phyloP scores from a whole-genome alignment of 495 filamentous ascomycete genomes.

The Diplogelasinospora grovesii region DNA sequence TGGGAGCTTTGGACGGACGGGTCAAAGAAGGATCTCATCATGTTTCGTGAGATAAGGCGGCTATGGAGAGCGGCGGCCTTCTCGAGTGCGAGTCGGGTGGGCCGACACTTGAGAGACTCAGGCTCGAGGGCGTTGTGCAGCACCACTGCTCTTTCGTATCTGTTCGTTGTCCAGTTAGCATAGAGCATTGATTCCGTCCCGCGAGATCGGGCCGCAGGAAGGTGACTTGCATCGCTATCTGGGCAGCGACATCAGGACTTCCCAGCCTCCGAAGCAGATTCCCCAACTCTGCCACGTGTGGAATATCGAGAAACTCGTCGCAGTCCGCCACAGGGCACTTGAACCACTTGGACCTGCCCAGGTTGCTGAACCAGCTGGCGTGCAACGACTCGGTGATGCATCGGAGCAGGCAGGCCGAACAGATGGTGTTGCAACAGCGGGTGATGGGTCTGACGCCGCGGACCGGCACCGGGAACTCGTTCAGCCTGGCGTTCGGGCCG shows the following conservation, averaged over 20 bases:
- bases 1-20: not conserved
- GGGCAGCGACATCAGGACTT: not conserved
- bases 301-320: slow-evolving; percentile 1
- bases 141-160: not conserved
- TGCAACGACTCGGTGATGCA: not conserved
- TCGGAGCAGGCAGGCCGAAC: not conserved
- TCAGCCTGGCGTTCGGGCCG: not conserved
- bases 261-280: not conserved
- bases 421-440: not conserved
- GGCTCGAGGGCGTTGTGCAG: not conserved
- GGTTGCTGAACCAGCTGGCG: not conserved
- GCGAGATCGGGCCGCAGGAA: no score
- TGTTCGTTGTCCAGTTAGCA: no score
- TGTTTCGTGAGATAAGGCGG: not conserved
- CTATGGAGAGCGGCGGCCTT: not conserved
- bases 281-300: not conserved
- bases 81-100: not conserved
- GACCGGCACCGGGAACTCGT: not conserved
- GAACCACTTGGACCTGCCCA: not conserved
- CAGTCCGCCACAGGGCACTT: not conserved
- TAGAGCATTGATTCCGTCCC: no score
- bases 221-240: not conserved
- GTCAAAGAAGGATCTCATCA: not conserved
- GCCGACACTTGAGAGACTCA: not conserved
- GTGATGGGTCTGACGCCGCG: not conserved